phyloP scores from a whole-genome alignment of 1,139 yeast genomes.

The Candida glucosophila region DNA sequence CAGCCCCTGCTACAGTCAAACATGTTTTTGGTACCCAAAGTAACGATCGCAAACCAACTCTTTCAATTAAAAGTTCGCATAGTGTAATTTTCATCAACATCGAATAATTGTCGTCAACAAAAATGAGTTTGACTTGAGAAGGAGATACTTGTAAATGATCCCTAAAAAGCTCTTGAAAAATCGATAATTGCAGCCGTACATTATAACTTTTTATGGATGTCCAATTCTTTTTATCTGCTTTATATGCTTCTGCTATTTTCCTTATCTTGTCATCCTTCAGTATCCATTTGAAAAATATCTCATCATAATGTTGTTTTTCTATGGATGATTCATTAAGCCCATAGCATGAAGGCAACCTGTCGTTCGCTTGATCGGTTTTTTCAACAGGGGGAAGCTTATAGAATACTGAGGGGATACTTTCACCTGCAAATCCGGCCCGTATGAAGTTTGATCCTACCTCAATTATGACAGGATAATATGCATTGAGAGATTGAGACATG shows the following conservation, averaged over 20 bases:
- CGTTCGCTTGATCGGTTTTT: neutral
- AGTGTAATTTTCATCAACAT: constrained; percentile 19
- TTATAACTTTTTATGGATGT: constrained; percentile 2
- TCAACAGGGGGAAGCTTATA: constrained; percentile 1
- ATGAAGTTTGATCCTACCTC: constrained; percentile 31
- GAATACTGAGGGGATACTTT: constrained; percentile 19
- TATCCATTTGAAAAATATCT: no score
- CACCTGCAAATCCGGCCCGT: constrained; percentile 39
- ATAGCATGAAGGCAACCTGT: constrained; percentile 18
- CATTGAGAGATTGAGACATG: no score
- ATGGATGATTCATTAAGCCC: constrained; percentile 17
- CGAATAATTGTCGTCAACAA: constrained; percentile 25
- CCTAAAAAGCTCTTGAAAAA: constrained; percentile 1
- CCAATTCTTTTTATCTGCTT: constrained; percentile 7
- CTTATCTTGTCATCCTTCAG: constrained; percentile 7
- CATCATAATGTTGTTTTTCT: constrained; percentile 8
- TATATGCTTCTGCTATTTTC: constrained; percentile 12
- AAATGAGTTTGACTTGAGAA: constrained; percentile 25
- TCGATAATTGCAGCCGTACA: no score
- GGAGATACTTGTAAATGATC: constrained; percentile 19
- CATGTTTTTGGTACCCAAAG: constrained; percentile 40
- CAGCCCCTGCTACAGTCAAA: constrained; percentile 40
- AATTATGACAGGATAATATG: constrained; percentile 26
- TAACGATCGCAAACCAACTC: constrained; percentile 35
- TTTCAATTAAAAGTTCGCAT: constrained; percentile 29